Conservation (phyloP, 805 yeast genomes). For the Sporopachydermia lactativora region DNA sequence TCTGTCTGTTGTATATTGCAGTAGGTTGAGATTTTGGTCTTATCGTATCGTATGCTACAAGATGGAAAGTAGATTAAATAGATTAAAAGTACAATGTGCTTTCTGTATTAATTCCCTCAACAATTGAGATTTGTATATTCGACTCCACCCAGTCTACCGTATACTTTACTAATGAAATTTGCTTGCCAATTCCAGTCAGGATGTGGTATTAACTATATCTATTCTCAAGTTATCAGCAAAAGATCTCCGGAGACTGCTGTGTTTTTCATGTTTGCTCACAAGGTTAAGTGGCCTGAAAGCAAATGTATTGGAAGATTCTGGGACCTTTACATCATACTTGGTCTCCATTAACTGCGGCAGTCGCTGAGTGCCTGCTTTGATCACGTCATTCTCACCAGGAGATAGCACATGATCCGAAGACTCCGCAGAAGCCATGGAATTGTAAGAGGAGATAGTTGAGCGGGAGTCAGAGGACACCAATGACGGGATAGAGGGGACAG, state of each 20-base stretch:
- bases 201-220: no score
- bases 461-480: slow-evolving; percentile 1
- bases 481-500: not conserved
- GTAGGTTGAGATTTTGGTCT: no score
- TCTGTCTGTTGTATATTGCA: no score
- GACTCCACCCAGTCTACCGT: no score
- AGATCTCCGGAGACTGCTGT: not conserved
- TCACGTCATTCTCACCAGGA: not conserved
- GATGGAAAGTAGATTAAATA: no score
- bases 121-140: no score
- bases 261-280: not conserved
- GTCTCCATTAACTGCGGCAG: not conserved
- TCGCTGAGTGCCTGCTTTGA: not conserved
- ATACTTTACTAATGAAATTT: no score
- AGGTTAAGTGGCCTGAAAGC: not conserved
- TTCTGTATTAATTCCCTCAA: no score
- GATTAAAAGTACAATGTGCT: no score
- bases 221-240: not conserved
- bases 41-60: no score
- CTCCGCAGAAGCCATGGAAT: not conserved
- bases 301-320: no score
- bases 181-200: no score
- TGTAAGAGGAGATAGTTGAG: not conserved
- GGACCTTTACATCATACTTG: not conserved
- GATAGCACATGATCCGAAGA: not conserved